Conservation (phyloP, 371 early-diverging fungal genomes). For the Saksenaea oblongispora region DNA sequence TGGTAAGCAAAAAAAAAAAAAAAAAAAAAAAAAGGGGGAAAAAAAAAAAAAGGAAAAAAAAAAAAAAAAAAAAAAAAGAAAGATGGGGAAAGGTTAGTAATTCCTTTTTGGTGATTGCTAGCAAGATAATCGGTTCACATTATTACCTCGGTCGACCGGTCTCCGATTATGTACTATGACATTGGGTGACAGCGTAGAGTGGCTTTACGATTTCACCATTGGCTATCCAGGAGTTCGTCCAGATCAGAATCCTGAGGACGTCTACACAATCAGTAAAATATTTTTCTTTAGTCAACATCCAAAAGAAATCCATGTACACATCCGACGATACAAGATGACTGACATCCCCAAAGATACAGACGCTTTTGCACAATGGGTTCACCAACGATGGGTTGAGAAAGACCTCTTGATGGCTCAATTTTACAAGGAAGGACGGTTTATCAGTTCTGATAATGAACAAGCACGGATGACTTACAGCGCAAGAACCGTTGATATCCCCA, state of each 20-base stretch:
- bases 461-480: constrained; percentile 12
- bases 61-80: neutral
- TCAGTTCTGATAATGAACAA: constrained; percentile 23
- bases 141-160: constrained; percentile 83
- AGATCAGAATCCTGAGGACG: constrained; percentile 69
- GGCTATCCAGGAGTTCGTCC: constrained; percentile 72
- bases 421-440: constrained; percentile 72
- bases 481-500: constrained; percentile 21
- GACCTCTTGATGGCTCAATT: constrained; percentile 82
- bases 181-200: constrained; percentile 59
- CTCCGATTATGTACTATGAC: constrained; percentile 59
- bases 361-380: constrained; percentile 76
- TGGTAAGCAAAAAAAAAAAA: constrained; percentile 31
- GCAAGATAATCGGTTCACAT: constrained; percentile 53
- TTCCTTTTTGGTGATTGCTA: constrained; percentile 11
- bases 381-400: constrained; percentile 80
- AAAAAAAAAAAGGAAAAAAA: neutral
- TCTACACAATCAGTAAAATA: constrained; percentile 68
- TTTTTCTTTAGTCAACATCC: constrained; percentile 68
- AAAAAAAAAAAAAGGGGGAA: too few relatives aligned
- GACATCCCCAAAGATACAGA: constrained; percentile 69
- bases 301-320: constrained; percentile 67
- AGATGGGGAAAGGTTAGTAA: neutral
- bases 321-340: constrained; percentile 62
- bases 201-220: constrained; percentile 81